phyloP scores from a whole-genome alignment of 441 rosid species.

The Francoa sonchifolia region DNA sequence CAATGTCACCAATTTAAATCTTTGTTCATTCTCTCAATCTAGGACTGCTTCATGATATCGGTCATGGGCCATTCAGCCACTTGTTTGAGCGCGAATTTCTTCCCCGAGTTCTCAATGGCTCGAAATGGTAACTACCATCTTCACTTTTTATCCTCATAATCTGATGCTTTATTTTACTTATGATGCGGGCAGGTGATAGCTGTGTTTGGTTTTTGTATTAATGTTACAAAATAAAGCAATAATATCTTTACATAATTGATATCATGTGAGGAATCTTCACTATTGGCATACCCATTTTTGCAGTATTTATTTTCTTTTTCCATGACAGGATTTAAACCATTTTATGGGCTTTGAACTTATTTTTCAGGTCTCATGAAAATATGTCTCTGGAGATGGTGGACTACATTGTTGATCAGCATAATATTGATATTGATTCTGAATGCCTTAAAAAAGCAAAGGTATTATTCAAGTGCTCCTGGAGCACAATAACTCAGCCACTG shows the following conservation, averaged over 20 bases:
- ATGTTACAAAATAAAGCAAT: too few species aligned
- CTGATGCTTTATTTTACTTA: too few species aligned
- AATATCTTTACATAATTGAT: too few species aligned
- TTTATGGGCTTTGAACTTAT: neutral
- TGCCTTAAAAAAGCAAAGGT: slow-evolving; percentile 45
- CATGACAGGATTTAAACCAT: too few species aligned
- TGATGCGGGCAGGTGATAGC: too few species aligned
- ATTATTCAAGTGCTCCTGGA: neutral
- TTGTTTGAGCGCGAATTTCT: slow-evolving; percentile 52
- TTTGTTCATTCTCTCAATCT: slow-evolving; percentile 4
- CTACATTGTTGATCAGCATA: slow-evolving; percentile 61
- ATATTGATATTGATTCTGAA: slow-evolving; percentile 64
- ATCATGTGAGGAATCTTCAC: too few species aligned
- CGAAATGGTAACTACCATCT: slow-evolving; percentile 28
- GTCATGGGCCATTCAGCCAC: slow-evolving; percentile 79
- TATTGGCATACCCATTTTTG: too few species aligned
- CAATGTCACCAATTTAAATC: slow-evolving; percentile 1
- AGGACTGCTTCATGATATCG: slow-evolving; percentile 80
- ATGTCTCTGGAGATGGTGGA: slow-evolving; percentile 75
- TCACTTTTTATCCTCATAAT: neutral
- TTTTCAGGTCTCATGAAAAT: slow-evolving; percentile 71
- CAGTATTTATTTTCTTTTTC: too few species aligned
- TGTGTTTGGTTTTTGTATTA: too few species aligned
- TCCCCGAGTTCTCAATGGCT: slow-evolving; percentile 26
- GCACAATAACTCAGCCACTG: neutral